phyloP scores from a whole-genome alignment of 495 filamentous ascomycete species.

The Glonium stellatum region DNA sequence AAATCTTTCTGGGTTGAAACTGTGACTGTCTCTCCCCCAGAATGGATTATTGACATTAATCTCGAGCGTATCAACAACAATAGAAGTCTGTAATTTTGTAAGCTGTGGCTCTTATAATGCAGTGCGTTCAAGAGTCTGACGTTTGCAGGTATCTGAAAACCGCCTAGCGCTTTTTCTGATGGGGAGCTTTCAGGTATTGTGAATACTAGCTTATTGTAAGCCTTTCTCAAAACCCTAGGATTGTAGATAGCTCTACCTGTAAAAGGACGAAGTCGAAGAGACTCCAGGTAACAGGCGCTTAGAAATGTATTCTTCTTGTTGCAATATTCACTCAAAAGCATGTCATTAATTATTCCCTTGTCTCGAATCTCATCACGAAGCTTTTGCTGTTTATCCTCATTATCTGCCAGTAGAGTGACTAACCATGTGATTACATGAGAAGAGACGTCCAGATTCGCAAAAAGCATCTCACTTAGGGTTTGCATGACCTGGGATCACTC shows the following conservation, averaged over 20 bases:
- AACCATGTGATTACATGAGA: conserved; percentile 36
- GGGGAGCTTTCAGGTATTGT: conserved; percentile 36
- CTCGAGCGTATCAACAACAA: conserved; percentile 37
- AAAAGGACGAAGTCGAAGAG: conserved; percentile 35
- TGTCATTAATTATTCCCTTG: neutral
- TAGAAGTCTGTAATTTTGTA: conserved; percentile 17
- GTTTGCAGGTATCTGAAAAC: conserved; percentile 27
- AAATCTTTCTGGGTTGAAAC: conserved; percentile 28
- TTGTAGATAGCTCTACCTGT: conserved; percentile 8
- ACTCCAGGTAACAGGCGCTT: conserved; percentile 33
- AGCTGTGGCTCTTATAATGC: neutral
- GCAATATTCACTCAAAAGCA: conserved; percentile 1
- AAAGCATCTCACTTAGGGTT: conserved; percentile 41
- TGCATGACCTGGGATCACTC: conserved; percentile 28
- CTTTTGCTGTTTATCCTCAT: conserved; percentile 28
- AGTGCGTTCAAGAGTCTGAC: neutral
- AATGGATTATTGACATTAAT: conserved; percentile 34
- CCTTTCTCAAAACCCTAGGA: neutral
- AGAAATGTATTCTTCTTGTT: conserved; percentile 27
- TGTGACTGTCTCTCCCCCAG: conserved; percentile 33
- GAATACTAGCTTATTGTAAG: conserved; percentile 21
- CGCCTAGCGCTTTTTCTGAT: conserved; percentile 28
- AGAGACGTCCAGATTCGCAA: conserved; percentile 44
- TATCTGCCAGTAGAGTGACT: conserved; percentile 35
- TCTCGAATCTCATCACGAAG: conserved; percentile 25